phyloP scores from a whole-genome alignment of 768 basidiomycete species.

The Boletus tomentosulus region DNA sequence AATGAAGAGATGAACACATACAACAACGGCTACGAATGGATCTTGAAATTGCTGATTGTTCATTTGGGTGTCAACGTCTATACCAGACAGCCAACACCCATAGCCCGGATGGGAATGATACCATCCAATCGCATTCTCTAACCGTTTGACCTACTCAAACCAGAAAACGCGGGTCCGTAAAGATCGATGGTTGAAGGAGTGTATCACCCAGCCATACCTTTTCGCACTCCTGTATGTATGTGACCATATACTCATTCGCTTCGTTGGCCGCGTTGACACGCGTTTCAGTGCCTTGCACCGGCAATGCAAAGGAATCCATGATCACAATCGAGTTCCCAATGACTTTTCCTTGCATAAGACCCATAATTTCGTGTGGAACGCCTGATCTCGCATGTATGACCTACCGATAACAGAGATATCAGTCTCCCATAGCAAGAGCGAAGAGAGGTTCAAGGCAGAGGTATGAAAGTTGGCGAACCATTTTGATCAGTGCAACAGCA shows the following conservation, averaged over 20 bases:
- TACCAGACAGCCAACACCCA: conserved; percentile 98
- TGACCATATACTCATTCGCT: conserved; percentile 98
- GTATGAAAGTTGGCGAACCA: conserved; percentile 45
- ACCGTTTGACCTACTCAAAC: conserved; percentile 62
- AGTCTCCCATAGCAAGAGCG: background rate
- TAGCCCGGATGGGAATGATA: conserved; percentile 99
- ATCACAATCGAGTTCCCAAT: conserved; percentile 74
- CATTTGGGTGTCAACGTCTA: conserved; percentile 96
- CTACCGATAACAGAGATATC: conserved; percentile 39
- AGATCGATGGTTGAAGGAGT: background rate
- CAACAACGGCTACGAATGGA: conserved; percentile 96
- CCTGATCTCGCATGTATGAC: conserved; percentile 98
- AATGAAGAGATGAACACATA: conserved; percentile 36
- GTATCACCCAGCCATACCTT: conserved; percentile 46
- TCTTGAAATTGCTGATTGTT: conserved; percentile 94
- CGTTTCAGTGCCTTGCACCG: conserved; percentile 97
- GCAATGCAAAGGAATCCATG: conserved; percentile 95
- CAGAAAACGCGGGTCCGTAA: background rate
- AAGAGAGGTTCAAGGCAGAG: background rate
- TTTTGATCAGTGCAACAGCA: conserved; percentile 93
- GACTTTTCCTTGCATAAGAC: conserved; percentile 97
- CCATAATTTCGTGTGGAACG: conserved; percentile 98
- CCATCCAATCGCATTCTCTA: conserved; percentile 93
- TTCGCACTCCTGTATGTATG: conserved; percentile 78
- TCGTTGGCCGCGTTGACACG: conserved; percentile 94